Conservation (phyloP, 2,329 filamentous ascomycete species). For the Calonectria montana region DNA sequence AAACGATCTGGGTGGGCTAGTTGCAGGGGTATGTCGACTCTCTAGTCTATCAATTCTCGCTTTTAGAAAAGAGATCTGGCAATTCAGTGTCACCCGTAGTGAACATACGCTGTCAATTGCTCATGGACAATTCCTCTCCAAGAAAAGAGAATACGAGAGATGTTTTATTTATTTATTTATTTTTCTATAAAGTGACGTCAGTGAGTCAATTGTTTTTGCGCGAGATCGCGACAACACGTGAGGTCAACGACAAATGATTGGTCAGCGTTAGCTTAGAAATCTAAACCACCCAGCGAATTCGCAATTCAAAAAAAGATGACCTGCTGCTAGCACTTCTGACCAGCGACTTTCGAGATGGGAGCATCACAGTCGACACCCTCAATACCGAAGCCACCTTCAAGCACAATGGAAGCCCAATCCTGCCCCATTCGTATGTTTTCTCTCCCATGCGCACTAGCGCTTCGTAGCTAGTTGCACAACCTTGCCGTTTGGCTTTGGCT, state of each 20-base stretch:
- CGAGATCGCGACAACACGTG: slow-evolving; percentile 44
- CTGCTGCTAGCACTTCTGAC: slow-evolving; percentile 21
- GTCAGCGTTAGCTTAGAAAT: slow-evolving; percentile 48
- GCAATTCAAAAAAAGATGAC: slow-evolving; percentile 39
- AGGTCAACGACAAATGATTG: slow-evolving; percentile 42
- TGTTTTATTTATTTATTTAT: too few species aligned
- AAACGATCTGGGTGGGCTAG: not conserved
- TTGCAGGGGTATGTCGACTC: not conserved
- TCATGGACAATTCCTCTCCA: too few species aligned
- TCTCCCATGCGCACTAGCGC: not conserved
- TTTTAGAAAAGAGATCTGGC: not conserved
- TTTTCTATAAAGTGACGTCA: slow-evolving; percentile 41
- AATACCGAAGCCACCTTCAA: slow-evolving; percentile 18
- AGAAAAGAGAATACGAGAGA: not conserved
- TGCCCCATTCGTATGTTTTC: slow-evolving; percentile 41
- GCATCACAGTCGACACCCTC: slow-evolving; percentile 33
- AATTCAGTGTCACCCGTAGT: not conserved
- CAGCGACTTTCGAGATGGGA: slow-evolving; percentile 27
- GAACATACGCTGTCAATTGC: not conserved
- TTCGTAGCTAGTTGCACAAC: not conserved
- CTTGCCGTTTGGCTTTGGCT: slow-evolving; percentile 9
- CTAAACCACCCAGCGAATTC: slow-evolving; percentile 31
- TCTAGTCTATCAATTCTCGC: not conserved
- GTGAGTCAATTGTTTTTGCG: slow-evolving; percentile 22
- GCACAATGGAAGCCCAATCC: slow-evolving; percentile 48